Conservation (phyloP, 257 asterid species). For the Primulina eburnea region DNA sequence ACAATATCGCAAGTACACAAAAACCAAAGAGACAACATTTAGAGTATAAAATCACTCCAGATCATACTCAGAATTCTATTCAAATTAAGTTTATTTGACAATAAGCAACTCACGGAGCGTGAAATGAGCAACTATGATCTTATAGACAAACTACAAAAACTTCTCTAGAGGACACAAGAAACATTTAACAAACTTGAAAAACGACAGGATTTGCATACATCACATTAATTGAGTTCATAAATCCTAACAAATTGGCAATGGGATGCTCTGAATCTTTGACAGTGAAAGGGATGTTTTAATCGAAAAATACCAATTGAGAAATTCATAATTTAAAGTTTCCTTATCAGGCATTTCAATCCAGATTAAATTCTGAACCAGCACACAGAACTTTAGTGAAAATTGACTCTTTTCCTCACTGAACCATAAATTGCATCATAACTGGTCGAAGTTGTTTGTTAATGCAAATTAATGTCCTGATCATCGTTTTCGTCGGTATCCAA, state of each 20-base stretch:
- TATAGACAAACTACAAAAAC: slow-evolving; percentile 2
- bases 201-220: not conserved
- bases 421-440: slow-evolving; percentile 4
- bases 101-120: not conserved
- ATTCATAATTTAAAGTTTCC: slow-evolving; percentile 3
- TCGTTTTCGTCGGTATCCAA: not conserved
- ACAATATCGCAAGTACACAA: not conserved
- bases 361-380: not conserved
- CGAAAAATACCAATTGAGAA: slow-evolving; percentile 15
- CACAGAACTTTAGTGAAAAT: not conserved
- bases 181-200: not conserved
- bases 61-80: not conserved
- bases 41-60: not conserved
- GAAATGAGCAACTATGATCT: slow-evolving; percentile 3
- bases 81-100: not conserved
- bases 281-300: slow-evolving; percentile 7
- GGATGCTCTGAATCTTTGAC: not conserved
- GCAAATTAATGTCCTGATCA: slow-evolving; percentile 3
- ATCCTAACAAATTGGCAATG: not conserved
- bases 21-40: not conserved
- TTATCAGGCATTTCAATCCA: not conserved
- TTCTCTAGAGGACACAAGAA: not conserved
- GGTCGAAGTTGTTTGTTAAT: slow-evolving; percentile 7
- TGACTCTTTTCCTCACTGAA: not conserved
- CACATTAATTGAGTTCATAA: not conserved